Percentiles rank a stretch among this genome's conserved stretches.
Evolutionary conservation across 2,329 filamentous ascomycete species (phyloP).

Genomic region (Helicocarpus griseus): DNA sequence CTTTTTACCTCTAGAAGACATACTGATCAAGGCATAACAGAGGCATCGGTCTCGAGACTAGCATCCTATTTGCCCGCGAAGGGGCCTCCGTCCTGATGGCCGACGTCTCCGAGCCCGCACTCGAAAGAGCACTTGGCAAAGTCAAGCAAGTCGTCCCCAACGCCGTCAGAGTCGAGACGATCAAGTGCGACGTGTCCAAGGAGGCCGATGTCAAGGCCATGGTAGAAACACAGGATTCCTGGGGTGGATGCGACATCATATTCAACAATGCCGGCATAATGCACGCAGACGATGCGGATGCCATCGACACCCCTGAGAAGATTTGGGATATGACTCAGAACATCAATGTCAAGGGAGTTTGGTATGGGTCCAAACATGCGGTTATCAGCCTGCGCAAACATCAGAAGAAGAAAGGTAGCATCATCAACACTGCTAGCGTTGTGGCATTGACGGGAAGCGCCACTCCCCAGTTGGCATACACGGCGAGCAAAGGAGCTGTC

Average conservation of each 20-base stretch:
- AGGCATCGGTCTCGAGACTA: constrained; percentile 87
- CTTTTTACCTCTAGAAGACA: background rate
- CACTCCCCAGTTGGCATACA: constrained; percentile 85
- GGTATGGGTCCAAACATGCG: constrained; percentile 90
- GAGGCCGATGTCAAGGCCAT: constrained; percentile 68
- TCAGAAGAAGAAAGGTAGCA: constrained; percentile 66
- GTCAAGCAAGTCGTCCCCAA: constrained; percentile 61
- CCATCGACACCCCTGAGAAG: constrained; percentile 72
- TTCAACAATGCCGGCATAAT: constrained; percentile 99
- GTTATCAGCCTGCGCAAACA: constrained; percentile 70
- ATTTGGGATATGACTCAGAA: constrained; percentile 91
- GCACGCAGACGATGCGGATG: constrained; percentile 73
- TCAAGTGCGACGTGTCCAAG: constrained; percentile 71
- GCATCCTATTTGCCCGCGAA: constrained; percentile 80
- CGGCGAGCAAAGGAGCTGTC: constrained; percentile 86
- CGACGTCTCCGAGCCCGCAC: constrained; percentile 69
- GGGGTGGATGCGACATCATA: constrained; percentile 82
- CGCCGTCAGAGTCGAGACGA: constrained; percentile 51
- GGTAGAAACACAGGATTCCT: constrained; percentile 65
- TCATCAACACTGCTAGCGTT: constrained; percentile 89
- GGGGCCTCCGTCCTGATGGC: constrained; percentile 77
- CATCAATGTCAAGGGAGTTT: constrained; percentile 98
- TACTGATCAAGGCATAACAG: constrained; percentile 26
- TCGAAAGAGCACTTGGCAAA: constrained; percentile 67
- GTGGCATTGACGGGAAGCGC: constrained; percentile 80